phyloP scores from a whole-genome alignment of 2,329 filamentous ascomycete genomes.

The Fusarium burgessii region DNA sequence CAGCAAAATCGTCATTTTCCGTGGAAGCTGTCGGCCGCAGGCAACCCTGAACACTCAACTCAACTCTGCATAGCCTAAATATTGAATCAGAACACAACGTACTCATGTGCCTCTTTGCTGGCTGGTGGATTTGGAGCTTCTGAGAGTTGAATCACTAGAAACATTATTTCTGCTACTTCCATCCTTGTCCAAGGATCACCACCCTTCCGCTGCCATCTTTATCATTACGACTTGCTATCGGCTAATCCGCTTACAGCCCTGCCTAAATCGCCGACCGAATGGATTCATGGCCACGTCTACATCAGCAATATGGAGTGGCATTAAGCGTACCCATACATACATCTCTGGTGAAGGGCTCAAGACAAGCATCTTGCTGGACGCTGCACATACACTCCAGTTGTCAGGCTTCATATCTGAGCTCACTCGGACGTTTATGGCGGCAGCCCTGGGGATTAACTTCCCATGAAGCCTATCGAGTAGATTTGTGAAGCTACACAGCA shows the following conservation, averaged over 20 bases:
- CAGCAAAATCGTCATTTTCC: not conserved
- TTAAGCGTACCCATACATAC: not conserved
- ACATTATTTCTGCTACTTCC: not conserved
- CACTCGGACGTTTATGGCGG: too few relatives aligned
- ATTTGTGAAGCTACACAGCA: not conserved
- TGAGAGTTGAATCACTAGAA: not conserved
- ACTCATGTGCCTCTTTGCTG: not conserved
- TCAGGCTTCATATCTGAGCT: not conserved
- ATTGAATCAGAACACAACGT: not conserved
- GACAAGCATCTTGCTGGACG: not conserved
- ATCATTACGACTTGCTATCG: not conserved
- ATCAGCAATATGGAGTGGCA: not conserved
- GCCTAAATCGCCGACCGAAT: not conserved
- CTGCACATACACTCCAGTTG: not conserved
- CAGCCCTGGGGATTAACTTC: not conserved
- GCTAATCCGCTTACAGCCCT: not conserved
- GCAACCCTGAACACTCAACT: not conserved
- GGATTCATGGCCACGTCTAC: not conserved
- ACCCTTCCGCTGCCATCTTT: not conserved
- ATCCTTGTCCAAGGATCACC: not conserved
- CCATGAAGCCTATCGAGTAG: not conserved
- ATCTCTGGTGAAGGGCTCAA: not conserved
- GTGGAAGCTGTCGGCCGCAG: not conserved
- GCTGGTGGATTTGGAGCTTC: not conserved
- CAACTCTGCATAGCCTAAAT: not conserved